Evolutionary conservation across 495 filamentous ascomycete genomes (phyloP).

Genomic region (Trypethelium eluteriae): DNA sequence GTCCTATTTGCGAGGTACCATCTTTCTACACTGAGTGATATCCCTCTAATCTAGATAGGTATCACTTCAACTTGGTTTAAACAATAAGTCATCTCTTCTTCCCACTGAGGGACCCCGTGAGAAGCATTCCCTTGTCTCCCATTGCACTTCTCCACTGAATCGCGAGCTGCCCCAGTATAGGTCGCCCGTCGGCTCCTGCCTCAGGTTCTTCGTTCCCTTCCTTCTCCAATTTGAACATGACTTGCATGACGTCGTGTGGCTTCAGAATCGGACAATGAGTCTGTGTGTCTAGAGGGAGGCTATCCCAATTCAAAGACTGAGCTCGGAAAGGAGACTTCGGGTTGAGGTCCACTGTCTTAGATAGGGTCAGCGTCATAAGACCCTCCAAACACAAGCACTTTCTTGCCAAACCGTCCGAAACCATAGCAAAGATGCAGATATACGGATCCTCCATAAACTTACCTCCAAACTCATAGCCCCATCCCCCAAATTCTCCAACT

Average conservation of each 20-base stretch:
- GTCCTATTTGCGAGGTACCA: too few relatives aligned
- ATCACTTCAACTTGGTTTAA: neutral
- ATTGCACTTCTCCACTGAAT: conserved; percentile 84
- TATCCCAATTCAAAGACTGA: conserved; percentile 53
- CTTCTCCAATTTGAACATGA: conserved; percentile 80
- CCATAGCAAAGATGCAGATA: conserved; percentile 13
- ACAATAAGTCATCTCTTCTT: neutral
- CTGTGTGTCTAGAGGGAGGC: conserved; percentile 29
- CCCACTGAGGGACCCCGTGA: conserved; percentile 63
- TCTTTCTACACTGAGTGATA: too few relatives aligned
- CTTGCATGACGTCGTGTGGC: conserved; percentile 81
- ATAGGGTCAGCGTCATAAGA: conserved; percentile 17
- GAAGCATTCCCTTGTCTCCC: conserved; percentile 81
- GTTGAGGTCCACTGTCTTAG: conserved; percentile 45
- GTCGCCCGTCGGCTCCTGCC: conserved; percentile 47
- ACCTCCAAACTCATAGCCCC: conserved; percentile 54
- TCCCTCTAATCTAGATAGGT: neutral
- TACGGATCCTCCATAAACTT: conserved; percentile 25
- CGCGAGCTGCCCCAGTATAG: conserved; percentile 70
- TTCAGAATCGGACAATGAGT: conserved; percentile 57
- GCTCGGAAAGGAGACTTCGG: conserved; percentile 51
- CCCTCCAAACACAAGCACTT: conserved; percentile 35
- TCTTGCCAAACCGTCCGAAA: conserved; percentile 6
- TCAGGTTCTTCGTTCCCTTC: conserved; percentile 43
- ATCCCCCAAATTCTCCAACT: conserved; percentile 86